phyloP scores from a whole-genome alignment of 2,329 filamentous ascomycete genomes.

The Calonectria montana region DNA sequence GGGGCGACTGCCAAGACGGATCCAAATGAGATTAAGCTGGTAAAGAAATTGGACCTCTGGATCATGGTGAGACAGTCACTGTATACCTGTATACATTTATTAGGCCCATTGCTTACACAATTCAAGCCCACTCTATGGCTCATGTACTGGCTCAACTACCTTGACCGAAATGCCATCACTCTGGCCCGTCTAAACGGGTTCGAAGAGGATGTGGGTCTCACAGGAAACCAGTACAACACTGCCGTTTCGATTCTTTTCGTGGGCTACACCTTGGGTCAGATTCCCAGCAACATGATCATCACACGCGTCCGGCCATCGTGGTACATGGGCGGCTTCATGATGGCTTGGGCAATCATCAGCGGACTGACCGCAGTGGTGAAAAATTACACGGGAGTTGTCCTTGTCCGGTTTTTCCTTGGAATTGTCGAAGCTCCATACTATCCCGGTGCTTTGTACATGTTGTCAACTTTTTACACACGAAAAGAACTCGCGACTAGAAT shows the following conservation, averaged over 20 bases:
- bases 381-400: constrained; percentile 54
- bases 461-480: constrained; percentile 65
- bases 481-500: constrained; percentile 56
- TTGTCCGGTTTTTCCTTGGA: constrained; percentile 54
- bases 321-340: constrained; percentile 54
- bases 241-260: constrained; percentile 51
- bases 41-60: constrained; percentile 49
- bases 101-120: no score
- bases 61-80: constrained; percentile 41
- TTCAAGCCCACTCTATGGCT: constrained; percentile 44
- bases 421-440: constrained; percentile 54
- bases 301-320: constrained; percentile 54
- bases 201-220: constrained; percentile 61
- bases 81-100: not conserved
- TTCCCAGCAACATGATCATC: constrained; percentile 55
- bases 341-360: constrained; percentile 53
- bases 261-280: constrained; percentile 48
- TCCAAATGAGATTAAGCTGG: constrained; percentile 49
- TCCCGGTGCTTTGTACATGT: constrained; percentile 49
- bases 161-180: constrained; percentile 67
- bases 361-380: constrained; percentile 54
- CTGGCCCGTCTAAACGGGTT: constrained; percentile 66
- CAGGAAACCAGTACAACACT: constrained; percentile 49
- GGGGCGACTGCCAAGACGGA: constrained; percentile 48
- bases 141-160: constrained; percentile 55